Percentiles rank a stretch among this genome's conserved stretches.
Evolutionary conservation across 352 stramenopile genomes (phyloP).

Genomic region (Globisporangium cederbergense): DNA sequence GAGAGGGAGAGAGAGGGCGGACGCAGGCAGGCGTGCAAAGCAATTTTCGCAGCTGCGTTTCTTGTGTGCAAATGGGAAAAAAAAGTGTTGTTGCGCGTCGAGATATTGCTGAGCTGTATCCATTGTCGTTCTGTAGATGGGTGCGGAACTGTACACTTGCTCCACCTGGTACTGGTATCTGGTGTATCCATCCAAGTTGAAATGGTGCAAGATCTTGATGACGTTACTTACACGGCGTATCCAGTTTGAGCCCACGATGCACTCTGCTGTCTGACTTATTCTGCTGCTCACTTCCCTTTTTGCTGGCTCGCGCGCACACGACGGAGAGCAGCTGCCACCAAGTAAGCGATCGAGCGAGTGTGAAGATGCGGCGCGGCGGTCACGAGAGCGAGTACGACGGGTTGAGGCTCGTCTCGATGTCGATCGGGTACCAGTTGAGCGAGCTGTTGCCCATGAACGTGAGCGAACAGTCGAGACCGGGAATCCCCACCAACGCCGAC

Average conservation of each 20-base stretch:
- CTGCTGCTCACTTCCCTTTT: not conserved
- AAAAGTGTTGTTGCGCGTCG: too few species aligned
- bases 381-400: constrained; percentile 8
- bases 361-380: not conserved
- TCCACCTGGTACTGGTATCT: constrained; percentile 1
- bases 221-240: not conserved
- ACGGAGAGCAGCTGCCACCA: too few species aligned
- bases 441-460: constrained; percentile 8
- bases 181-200: constrained; percentile 4
- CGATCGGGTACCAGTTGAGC: constrained; percentile 15
- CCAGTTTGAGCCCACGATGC: not conserved
- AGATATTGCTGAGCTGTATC: not conserved
- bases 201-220: constrained; percentile 3
- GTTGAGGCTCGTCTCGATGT: constrained; percentile 5
- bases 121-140: not conserved
- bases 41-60: not conserved
- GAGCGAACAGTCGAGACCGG: constrained; percentile 4
- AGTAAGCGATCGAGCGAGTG: not conserved
- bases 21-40: not conserved
- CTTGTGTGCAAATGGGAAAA: not conserved
- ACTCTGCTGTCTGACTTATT: not conserved
- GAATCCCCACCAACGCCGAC: not conserved
- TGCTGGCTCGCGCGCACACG: not conserved
- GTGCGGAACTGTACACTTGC: constrained; percentile 1
- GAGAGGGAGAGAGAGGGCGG: too few species aligned